These are phyloP conservation scores for Lupinus albus DNA, from an alignment of 306 rosid genomes.

Conservation along the genomic window DNA sequence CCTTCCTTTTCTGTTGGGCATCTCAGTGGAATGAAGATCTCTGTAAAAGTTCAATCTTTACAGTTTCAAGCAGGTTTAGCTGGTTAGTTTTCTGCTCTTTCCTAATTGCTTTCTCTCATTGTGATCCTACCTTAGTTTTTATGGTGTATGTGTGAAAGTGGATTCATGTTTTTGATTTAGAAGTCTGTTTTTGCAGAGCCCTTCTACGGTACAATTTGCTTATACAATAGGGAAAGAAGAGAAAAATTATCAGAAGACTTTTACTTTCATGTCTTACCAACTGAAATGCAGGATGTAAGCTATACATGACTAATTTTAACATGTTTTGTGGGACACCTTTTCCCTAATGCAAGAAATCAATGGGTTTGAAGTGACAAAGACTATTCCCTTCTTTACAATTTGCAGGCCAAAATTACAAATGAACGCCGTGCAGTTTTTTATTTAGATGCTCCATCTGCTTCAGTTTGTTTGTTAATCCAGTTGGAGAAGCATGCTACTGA, in stretches of 20 bases:
- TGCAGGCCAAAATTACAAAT: slow-evolving; percentile 59
- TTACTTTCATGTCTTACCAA: slow-evolving; percentile 69
- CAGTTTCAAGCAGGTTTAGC: slow-evolving; percentile 81
- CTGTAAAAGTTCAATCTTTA: slow-evolving; percentile 83
- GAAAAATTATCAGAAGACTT: slow-evolving; percentile 96
- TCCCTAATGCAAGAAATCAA: slow-evolving; percentile 3
- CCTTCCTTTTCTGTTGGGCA: slow-evolving; percentile 40
- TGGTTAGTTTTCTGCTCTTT: slow-evolving; percentile 63
- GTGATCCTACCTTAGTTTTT: slow-evolving; percentile 17
- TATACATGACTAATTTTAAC: slow-evolving; percentile 7
- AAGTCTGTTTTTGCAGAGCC: slow-evolving; percentile 69
- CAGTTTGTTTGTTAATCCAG: slow-evolving; percentile 93
- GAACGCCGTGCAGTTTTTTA: slow-evolving; percentile 80
- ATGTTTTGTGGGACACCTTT: neutral
- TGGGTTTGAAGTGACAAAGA: slow-evolving; percentile 23
- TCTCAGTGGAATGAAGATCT: slow-evolving; percentile 93
- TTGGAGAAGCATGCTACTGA: slow-evolving; percentile 96
- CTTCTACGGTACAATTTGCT: slow-evolving; percentile 94
- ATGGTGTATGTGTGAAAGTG: slow-evolving; percentile 33
- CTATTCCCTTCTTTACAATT: slow-evolving; percentile 28
- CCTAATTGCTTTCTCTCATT: slow-evolving; percentile 32
- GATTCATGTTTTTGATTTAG: slow-evolving; percentile 51
- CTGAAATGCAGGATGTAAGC: slow-evolving; percentile 85
- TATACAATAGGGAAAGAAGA: slow-evolving; percentile 93
- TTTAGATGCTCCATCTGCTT: slow-evolving; percentile 91